These are phyloP conservation scores for Dothideomycetes sp. DNA, from an alignment of 2,329 filamentous ascomycete species.

Conservation along the genomic window DNA sequence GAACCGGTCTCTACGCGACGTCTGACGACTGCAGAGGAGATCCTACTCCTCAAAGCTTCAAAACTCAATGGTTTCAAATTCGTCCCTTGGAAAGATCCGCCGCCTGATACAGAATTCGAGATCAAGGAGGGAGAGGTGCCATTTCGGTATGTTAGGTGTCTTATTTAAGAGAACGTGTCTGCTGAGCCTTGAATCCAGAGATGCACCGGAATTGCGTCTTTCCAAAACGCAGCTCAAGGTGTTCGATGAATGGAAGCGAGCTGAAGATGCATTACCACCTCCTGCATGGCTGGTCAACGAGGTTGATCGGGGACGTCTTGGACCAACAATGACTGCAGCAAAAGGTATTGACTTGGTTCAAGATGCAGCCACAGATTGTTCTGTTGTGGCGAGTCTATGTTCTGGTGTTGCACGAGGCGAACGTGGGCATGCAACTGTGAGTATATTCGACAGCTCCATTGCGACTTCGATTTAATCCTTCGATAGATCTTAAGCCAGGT, in stretches of 20 bases:
- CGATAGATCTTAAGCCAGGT: conserved; percentile 56
- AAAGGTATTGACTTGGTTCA: conserved; percentile 74
- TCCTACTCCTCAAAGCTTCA: conserved; percentile 66
- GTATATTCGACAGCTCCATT: too few species aligned
- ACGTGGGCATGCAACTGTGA: conserved; percentile 57
- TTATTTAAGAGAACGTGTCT: neutral
- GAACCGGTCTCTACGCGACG: conserved; percentile 48
- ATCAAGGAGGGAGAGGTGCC: conserved; percentile 34
- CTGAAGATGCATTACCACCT: conserved; percentile 51
- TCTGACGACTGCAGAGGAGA: conserved; percentile 60
- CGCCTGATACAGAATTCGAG: conserved; percentile 51
- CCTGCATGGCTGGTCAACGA: conserved; percentile 25
- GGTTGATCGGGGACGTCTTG: conserved; percentile 15
- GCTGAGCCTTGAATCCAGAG: conserved; percentile 36
- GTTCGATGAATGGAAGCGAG: conserved; percentile 78
- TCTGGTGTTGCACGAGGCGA: conserved; percentile 62
- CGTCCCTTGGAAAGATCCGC: conserved; percentile 67
- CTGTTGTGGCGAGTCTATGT: conserved; percentile 89
- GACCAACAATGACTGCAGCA: conserved; percentile 46
- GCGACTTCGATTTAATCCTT: neutral
- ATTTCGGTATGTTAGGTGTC: conserved; percentile 49
- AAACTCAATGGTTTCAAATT: conserved; percentile 75
- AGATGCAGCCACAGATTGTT: conserved; percentile 92
- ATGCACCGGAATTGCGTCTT: conserved; percentile 57
- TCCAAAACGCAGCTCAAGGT: conserved; percentile 63